Base-by-base conservation (phyloP, 768 basidiomycete genomes). In the Rhodosporidiobolus sp. region DNA sequence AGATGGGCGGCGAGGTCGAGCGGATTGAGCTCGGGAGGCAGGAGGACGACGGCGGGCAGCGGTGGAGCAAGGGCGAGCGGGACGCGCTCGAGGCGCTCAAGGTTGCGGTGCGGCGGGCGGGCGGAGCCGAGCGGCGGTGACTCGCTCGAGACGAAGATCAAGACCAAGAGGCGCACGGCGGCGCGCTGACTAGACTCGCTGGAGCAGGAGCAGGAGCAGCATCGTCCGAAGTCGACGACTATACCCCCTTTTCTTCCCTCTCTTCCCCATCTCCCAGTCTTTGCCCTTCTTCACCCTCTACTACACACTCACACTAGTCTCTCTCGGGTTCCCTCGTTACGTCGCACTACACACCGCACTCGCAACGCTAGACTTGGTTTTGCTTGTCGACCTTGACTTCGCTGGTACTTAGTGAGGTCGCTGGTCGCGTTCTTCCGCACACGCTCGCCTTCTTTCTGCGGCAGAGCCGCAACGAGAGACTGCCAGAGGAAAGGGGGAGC, bases 1-100 rank as follows among this genome's bases (percentile, higher is more conserved):
- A 79, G 67, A 45, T 79, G 28, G 66, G 48, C 10, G 60, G 52
- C n/a, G 78, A 79, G 65, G 48, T 73, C 0, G 71, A 46, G 26
- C 32, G 67, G 12, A 38, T 72, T 1, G 17, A 32, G 19, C 45
- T 17, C 30, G 30, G 20, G 19, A 63, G 35, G 48, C 54, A n/a
- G 35, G 11, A n/a, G 55, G 28, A 57, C 62, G 49, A 62, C 60
- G 38, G 32, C 24, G 50, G 46, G 22, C 26, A 0, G 50, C 62
- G 26, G 49, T 38, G 28, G 46, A 45, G 17, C 12, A 54, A 55
- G 35, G 58, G n/a, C 0, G 74, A 70, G 26, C 9, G 54, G 35
- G 46, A 56, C 7, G 65, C 56, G n/a, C 20, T 67, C 10, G 50
- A 63, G 34, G 61, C 63, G 53, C 32, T 72, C 17, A 56, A 46